Base-by-base conservation (phyloP, 257 asterid species). In the Scutellaria minor region DNA sequence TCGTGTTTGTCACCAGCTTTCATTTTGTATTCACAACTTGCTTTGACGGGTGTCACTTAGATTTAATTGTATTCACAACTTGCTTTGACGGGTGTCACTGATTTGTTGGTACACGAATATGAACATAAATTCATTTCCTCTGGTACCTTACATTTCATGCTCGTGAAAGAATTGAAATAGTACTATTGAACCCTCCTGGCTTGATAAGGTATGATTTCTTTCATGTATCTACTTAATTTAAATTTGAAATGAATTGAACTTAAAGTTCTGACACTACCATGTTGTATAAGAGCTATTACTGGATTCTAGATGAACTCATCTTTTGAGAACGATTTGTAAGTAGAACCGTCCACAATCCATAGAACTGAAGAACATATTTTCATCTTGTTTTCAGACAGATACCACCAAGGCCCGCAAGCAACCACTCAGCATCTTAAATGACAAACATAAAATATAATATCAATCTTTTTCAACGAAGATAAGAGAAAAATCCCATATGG, bases 91-190 rank as follows among this genome's bases (percentile, higher is more conserved):
- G 64, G 52, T 39, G 64, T 52, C 60, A 15, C 50, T 65, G 68
- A 54, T 55, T 65, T 55, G 53, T 52, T 73, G 6, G 56, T 24
- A 51, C 35, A 6, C 37, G 45, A 65, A 45, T 45, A 64, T 55
- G 55, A 70, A 66, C 47, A 58, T 51, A 46, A 22, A 45, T 65
- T 56, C 37, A 37, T 13, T 37, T 39, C 66, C 27, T 60, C 4
- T 8, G 7, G 46, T 59, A 44, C 64, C 5, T 20, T 20, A 31
- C 24, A 31, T 31, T 3, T 31, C 37, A 31, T 31, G 37, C 37
- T 31, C 37, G 37, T 31, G 37, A 31, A 31, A 31, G 37, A 31
- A 31, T 31, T 31, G 37, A 24, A 24, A 18, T 18, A 18, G 18
- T 18, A 18, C 18, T 18, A 18, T 18, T 18, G 18, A 18, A 18